Evolutionary conservation across 1,139 yeast genomes (phyloP), one percentile per base, ranked within the genome.

Genomic region (Nadsonia commutata): DNA sequence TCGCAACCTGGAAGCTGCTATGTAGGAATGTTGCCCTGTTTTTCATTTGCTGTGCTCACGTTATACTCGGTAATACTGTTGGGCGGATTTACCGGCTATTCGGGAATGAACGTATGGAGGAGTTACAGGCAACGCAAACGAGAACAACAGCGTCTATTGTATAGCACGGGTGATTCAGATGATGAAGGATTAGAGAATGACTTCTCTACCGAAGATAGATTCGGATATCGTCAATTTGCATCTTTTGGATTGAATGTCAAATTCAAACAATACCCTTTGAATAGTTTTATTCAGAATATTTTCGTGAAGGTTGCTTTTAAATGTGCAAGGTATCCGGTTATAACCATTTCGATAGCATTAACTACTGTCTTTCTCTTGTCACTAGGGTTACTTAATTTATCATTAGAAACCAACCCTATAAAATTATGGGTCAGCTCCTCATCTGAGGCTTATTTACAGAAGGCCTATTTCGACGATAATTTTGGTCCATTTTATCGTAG

Each of bases 401-500:
- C 75, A 38, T 66, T 88, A 27, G 97, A 88, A 56, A 78, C 78
- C 1, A 68, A 81, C 52, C 97, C 97, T 0, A 74, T 82, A 1
- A 74, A 78, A 49, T 65, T 90, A 36, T 90, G 98, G 98, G 97
- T 90, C 0, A 79, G 93, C 52, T 79, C 93, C 1, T 57, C 65
- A 19, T 83, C 93, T n/a, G 75, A 73, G 4, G 86, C 86, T 16
- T 79, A 71, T 47, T 66, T 72, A 39, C 79, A 90, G 54, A 78
- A 80, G 56, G 65, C 70, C 44, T 78, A 70, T 52, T 90, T 78
- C 56, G 95, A 90, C 56, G 68, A 71, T 16, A 73, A 76, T 46
- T 90, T 90, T 62, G 96, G 97, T 0, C 95, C 94, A 38, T 90
- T 93, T 68, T 90, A 80, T 63, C 71, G 97, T 53, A 74, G 86